phyloP scores from a whole-genome alignment of 2,329 filamentous ascomycete species.

The Colletotrichum phormii region DNA sequence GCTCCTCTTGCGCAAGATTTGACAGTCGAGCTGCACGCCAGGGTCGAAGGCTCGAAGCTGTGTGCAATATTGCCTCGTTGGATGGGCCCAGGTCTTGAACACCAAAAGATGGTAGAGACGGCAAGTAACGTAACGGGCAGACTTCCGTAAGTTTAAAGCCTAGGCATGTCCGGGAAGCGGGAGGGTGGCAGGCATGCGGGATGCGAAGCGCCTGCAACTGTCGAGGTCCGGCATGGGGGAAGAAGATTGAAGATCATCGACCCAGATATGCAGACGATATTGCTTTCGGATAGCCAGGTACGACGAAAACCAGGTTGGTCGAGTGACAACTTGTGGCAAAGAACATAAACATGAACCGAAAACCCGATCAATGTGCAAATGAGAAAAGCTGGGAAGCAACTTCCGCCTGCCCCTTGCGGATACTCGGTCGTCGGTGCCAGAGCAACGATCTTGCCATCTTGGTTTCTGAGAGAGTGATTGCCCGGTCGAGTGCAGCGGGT shows the following conservation, averaged over 20 bases:
- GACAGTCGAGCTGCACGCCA: slow-evolving; percentile 22
- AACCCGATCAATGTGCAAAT: not conserved
- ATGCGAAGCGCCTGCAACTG: slow-evolving; percentile 35
- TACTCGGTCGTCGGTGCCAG: not conserved
- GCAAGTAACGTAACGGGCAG: slow-evolving; percentile 22
- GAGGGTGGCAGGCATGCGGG: slow-evolving; percentile 28
- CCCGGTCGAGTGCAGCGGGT: slow-evolving; percentile 12
- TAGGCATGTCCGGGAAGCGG: slow-evolving; percentile 4
- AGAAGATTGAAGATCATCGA: slow-evolving; percentile 16
- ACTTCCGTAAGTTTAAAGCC: not conserved
- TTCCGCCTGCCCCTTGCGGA: slow-evolving; percentile 13
- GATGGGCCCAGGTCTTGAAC: slow-evolving; percentile 10
- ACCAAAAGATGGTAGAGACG: slow-evolving; percentile 5
- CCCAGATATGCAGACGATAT: slow-evolving; percentile 12
- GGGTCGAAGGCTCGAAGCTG: not conserved
- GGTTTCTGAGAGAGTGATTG: slow-evolving; percentile 41
- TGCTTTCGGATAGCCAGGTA: slow-evolving; percentile 9
- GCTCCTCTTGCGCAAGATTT: slow-evolving; percentile 2
- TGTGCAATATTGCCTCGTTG: slow-evolving; percentile 12
- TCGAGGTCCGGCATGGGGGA: slow-evolving; percentile 18
- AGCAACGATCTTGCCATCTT: slow-evolving; percentile 53
- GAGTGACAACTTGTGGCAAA: slow-evolving; percentile 16
- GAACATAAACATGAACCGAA: not conserved
- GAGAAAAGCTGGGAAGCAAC: not conserved
- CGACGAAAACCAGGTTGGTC: slow-evolving; percentile 1